A percentile compares a stretch with the other conserved stretches of the same genome.
These are phyloP conservation scores for Cornus florida DNA, from an alignment of 148 eudicot species.

Conservation along the genomic window DNA sequence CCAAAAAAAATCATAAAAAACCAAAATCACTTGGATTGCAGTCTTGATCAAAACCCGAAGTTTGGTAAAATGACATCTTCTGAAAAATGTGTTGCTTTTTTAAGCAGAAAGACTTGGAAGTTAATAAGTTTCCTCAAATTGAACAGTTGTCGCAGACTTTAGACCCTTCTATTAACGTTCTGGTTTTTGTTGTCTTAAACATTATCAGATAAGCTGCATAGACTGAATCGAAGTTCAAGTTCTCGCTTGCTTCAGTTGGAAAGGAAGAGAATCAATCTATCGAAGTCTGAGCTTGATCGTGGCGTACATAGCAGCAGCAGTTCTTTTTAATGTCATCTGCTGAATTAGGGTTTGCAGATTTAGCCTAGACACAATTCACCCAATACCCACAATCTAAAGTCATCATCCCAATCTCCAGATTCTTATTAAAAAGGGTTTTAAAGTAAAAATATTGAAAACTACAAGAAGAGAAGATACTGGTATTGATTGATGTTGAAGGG, in stretches of 20 bases:
- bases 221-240: neutral
- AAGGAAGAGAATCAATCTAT: neutral
- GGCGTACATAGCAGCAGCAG: neutral
- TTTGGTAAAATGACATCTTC: neutral
- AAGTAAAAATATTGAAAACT: neutral
- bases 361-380: neutral
- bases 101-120: neutral
- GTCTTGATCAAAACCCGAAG: too few species aligned
- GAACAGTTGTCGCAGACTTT: neutral
- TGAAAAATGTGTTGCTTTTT: neutral
- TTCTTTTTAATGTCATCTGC: neutral
- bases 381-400: neutral
- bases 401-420: neutral
- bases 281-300: neutral
- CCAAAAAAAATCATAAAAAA: too few species aligned
- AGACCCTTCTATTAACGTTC: neutral
- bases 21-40: too few species aligned
- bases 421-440: too few species aligned
- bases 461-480: neutral
- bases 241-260: neutral
- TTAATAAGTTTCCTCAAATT: neutral
- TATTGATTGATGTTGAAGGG: neutral
- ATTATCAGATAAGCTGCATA: neutral
- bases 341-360: neutral
- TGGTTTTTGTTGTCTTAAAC: neutral